Percentiles rank a stretch among this genome's conserved stretches.
phyloP scores from a whole-genome alignment of 148 eudicot species.

The Vaccinium macrocarpon region DNA sequence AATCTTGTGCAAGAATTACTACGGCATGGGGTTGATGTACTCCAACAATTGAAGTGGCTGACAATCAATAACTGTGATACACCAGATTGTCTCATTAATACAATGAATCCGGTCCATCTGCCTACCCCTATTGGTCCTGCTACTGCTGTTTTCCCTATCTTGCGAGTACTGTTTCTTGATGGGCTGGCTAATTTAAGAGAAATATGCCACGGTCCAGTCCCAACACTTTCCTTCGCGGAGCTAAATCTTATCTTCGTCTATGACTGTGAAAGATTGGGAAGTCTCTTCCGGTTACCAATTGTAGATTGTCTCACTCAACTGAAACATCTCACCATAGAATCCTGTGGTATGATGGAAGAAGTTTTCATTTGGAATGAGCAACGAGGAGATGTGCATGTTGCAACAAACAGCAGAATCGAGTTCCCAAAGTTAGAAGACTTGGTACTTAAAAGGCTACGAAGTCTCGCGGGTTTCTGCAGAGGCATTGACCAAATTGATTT shows the following conservation, averaged over 20 bases:
- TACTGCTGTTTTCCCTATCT: not conserved
- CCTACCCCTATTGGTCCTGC: too few relatives aligned
- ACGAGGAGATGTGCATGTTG: not conserved
- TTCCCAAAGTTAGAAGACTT: not conserved
- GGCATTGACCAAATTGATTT: conserved; percentile 9
- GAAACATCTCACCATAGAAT: not conserved
- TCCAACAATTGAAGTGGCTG: not conserved
- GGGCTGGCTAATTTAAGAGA: conserved; percentile 9
- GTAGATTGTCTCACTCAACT: conserved; percentile 13
- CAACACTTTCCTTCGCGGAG: conserved; percentile 4
- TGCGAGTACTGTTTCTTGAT: not conserved
- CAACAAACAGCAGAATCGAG: not conserved
- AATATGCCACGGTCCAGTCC: not conserved
- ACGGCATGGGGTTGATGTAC: conserved; percentile 17
- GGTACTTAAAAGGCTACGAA: not conserved
- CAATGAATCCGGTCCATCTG: not conserved
- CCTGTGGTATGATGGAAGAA: conserved; percentile 18
- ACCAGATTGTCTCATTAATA: conserved; percentile 5
- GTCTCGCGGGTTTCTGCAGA: not conserved
- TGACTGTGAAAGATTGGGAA: not conserved
- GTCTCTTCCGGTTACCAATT: not conserved
- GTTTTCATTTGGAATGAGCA: conserved; percentile 4
- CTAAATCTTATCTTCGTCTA: not conserved
- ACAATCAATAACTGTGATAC: not conserved
- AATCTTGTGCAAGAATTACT: too few relatives aligned